Conservation (phyloP, 2,329 filamentous ascomycete species). For the Trichophyton benhamiae region DNA sequence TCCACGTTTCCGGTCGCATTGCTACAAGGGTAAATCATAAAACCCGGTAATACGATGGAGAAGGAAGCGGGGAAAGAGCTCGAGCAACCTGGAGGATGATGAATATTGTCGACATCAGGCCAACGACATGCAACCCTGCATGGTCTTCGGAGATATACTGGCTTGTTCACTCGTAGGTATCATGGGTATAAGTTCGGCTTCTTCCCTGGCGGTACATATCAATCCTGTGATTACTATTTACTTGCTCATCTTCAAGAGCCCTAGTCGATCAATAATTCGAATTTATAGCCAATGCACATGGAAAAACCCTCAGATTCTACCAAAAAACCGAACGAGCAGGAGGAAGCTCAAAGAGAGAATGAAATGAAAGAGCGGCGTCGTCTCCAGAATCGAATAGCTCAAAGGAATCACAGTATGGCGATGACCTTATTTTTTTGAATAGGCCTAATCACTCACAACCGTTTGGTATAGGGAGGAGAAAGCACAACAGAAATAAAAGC, state of each 20-base stretch:
- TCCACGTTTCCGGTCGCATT: too few relatives aligned
- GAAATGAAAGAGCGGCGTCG: not conserved
- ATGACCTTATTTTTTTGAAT: too few relatives aligned
- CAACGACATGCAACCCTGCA: not conserved
- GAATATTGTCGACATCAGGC: too few relatives aligned
- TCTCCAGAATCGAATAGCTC: conserved; percentile 2
- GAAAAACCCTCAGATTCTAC: not conserved
- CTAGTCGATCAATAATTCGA: too few relatives aligned
- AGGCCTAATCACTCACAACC: not conserved
- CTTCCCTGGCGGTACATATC: not conserved
- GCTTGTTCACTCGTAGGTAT: too few relatives aligned
- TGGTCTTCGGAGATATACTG: not conserved
- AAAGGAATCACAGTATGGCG: conserved; percentile 2
- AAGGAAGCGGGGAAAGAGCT: not conserved
- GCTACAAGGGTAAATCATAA: not conserved
- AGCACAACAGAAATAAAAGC: not conserved
- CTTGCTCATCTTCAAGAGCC: not conserved
- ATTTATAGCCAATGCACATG: too few relatives aligned
- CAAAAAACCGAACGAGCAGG: not conserved
- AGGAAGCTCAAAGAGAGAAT: not conserved
- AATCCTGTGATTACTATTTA: not conserved
- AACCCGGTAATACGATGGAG: not conserved
- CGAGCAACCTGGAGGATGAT: not conserved
- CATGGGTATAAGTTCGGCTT: not conserved
- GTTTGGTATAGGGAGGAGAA: not conserved